Evolutionary conservation across 352 stramenopile genomes (phyloP).

Genomic region (Phytophthora kernoviae): DNA sequence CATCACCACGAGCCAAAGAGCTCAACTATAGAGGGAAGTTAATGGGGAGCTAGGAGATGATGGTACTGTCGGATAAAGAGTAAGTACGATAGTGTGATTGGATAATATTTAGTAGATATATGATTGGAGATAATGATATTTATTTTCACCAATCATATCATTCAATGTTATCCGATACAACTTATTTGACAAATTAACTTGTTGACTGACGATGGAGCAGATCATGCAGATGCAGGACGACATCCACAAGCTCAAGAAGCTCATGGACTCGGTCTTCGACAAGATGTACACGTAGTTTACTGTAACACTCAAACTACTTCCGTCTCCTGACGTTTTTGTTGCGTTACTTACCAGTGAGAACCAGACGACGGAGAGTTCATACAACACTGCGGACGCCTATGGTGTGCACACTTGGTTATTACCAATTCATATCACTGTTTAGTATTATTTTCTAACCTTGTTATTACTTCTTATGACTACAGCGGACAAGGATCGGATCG

Average conservation of each 20-base stretch:
- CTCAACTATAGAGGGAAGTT: neutral
- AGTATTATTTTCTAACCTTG: constrained; percentile 3
- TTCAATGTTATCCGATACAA: neutral
- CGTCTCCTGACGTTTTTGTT: constrained; percentile 5
- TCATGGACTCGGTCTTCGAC: constrained; percentile 88
- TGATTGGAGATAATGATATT: neutral
- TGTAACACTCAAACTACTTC: neutral
- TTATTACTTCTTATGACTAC: constrained; percentile 1
- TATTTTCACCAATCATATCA: neutral
- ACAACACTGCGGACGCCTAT: constrained; percentile 82
- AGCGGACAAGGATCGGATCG: constrained; percentile 88
- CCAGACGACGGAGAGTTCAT: constrained; percentile 59
- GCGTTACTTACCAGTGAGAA: constrained; percentile 41
- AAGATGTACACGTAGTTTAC: constrained; percentile 62
- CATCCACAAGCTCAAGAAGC: constrained; percentile 92
- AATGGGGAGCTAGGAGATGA: too few relatives aligned
- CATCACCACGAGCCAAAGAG: constrained; percentile 17
- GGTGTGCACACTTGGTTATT: constrained; percentile 29
- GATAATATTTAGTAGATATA: neutral
- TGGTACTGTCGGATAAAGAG: too few relatives aligned
- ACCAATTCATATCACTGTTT: neutral
- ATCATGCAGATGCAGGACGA: constrained; percentile 93
- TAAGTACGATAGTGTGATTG: constrained; percentile 6
- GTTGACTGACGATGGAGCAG: constrained; percentile 70
- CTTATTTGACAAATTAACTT: constrained; percentile 4